Base-by-base conservation (phyloP, 106 monocot species). In the Xerophyta viscosa region DNA sequence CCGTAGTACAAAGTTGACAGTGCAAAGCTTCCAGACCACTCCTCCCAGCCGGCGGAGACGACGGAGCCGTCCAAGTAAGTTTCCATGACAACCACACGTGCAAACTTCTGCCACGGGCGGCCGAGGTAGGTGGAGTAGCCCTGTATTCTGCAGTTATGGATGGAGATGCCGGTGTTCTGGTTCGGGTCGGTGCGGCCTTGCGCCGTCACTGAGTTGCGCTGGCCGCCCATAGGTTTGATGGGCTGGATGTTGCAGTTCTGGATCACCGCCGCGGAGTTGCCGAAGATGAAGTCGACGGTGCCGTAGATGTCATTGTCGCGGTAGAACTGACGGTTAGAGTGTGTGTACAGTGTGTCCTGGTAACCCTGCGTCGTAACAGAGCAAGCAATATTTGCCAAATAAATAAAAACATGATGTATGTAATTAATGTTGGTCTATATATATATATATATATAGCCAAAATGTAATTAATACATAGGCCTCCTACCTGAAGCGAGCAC, bases 241-340 rank as follows among this genome's bases (percentile, higher is more conserved):
- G 64, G 56, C 52, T 64, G 67, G 54, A 82, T 71, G 45, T 50
- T 41, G 31, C 81, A 76, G 67, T 68, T 68, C 56, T 82, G 81
- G 37, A 82, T 24, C 19, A 82, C 81, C n/a, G 24, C 80, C n/a
- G 80, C 89, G 27, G 89, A 61, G 71, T 90, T 84, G 51, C 89
- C 89, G 68, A 90, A 90, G 67, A 90, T 81, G 65, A 90, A 84
- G 67, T 90, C 89, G 52, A 84, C 74, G 20, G 89, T 84, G 60
- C 84, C 84, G 51, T 57, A 71, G 62, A 90, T 77, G 65, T 90
- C 89, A 54, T 56, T 61, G 24, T 77, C 80, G 15, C 71, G 61
- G 52, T 74, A 74, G 71, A 90, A 90, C 30, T 90, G 89, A 2
- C 84, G 84, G 65, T 81, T 81, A 22, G 84, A 74, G 68, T 80